These are phyloP conservation scores for Scheffersomyces amazonensis DNA, from an alignment of 805 yeast species.

Conservation along the genomic window DNA sequence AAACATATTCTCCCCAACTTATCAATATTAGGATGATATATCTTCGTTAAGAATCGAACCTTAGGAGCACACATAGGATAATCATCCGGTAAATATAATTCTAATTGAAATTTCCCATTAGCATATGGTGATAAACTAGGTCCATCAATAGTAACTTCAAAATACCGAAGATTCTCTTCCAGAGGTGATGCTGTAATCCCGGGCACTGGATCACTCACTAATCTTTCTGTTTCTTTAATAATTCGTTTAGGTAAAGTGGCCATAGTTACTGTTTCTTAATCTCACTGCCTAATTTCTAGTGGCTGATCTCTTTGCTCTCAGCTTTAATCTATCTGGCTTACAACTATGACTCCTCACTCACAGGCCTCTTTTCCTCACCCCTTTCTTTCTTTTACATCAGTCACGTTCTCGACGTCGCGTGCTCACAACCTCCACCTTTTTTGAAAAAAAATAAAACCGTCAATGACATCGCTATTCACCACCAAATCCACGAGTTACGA, in stretches of 20 bases:
- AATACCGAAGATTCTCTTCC: conserved; percentile 90
- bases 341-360: neutral
- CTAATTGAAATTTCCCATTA: conserved; percentile 72
- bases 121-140: conserved; percentile 92
- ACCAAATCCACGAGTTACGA: no score
- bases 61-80: conserved; percentile 98
- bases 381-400: neutral
- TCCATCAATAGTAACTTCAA: conserved; percentile 88
- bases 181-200: conserved; percentile 93
- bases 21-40: conserved; percentile 96
- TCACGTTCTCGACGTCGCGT: no score
- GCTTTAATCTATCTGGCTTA: no score
- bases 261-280: no score
- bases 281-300: no score
- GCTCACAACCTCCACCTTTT: no score
- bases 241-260: conserved; percentile 84
- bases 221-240: conserved; percentile 92
- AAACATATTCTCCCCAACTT: conserved; percentile 92
- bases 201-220: conserved; percentile 92
- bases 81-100: conserved; percentile 89
- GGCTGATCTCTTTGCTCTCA: no score
- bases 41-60: conserved; percentile 87
- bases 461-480: no score
- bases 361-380: neutral
- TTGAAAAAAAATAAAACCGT: no score